Conservation (phyloP, 2,329 filamentous ascomycete species). For the Exophiala sp. region DNA sequence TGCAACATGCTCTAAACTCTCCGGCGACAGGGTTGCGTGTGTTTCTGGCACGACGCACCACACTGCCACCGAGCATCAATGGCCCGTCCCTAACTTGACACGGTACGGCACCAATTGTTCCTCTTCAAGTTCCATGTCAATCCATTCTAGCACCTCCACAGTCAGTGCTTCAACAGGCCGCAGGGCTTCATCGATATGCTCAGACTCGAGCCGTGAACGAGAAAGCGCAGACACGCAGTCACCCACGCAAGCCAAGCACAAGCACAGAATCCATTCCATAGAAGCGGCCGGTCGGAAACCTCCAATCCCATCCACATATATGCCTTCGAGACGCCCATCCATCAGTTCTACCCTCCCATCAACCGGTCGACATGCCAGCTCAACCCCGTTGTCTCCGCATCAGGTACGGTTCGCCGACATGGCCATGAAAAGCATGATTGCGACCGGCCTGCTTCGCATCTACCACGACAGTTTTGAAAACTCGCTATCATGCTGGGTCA, state of each 20-base stretch:
- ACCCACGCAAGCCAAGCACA: neutral
- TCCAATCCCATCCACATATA: no score
- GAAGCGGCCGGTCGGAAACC: no score
- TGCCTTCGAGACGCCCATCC: constrained; percentile 3
- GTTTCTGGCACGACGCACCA: no score
- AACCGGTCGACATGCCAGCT: neutral
- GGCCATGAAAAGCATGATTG: constrained; percentile 36
- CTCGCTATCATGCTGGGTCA: constrained; percentile 23
- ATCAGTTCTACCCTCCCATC: constrained; percentile 1
- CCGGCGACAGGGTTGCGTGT: no score
- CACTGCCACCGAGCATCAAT: neutral
- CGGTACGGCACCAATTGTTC: constrained; percentile 9
- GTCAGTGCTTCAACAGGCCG: neutral
- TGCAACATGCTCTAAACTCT: neutral
- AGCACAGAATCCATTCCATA: no score
- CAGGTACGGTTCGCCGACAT: constrained; percentile 32
- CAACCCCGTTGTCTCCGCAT: constrained; percentile 4
- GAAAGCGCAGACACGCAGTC: neutral
- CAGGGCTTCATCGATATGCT: constrained; percentile 7
- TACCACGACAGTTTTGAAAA: constrained; percentile 25
- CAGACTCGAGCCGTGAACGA: constrained; percentile 10
- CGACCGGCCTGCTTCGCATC: constrained; percentile 26
- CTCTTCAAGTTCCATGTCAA: constrained; percentile 9
- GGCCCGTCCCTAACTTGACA: neutral
- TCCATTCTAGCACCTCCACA: neutral